These are phyloP conservation scores for Peziza echinospora DNA, from an alignment of 495 filamentous ascomycete species.

Conservation along the genomic window DNA sequence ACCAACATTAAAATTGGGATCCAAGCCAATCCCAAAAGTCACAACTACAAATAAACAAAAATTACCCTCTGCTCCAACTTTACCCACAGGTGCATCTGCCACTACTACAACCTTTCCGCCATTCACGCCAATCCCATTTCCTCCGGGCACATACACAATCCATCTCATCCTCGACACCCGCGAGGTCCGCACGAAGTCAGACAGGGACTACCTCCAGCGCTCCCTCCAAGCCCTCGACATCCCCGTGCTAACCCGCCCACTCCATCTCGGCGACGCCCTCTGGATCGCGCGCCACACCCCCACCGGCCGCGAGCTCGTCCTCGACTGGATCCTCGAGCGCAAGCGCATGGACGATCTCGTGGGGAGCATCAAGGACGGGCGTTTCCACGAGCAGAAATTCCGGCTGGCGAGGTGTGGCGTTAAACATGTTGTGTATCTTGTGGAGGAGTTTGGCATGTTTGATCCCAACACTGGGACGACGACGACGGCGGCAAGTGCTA, in stretches of 20 bases:
- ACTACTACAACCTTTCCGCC: slow-evolving; percentile 22
- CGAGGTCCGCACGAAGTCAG: slow-evolving; percentile 48
- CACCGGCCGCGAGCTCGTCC: slow-evolving; percentile 53
- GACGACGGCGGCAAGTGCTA: slow-evolving; percentile 31
- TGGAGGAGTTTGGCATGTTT: slow-evolving; percentile 38
- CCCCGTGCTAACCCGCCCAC: slow-evolving; percentile 37
- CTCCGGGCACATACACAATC: slow-evolving; percentile 45
- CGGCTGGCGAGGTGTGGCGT: slow-evolving; percentile 49
- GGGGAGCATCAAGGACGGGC: slow-evolving; percentile 57
- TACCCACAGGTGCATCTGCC: background rate
- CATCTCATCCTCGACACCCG: slow-evolving; percentile 55
- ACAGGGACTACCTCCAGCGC: slow-evolving; percentile 57
- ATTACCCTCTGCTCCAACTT: background rate
- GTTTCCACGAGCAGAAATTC: slow-evolving; percentile 75
- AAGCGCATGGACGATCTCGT: slow-evolving; percentile 69
- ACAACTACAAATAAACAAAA: too few species aligned
- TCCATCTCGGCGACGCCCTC: slow-evolving; percentile 55
- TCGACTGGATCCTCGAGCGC: slow-evolving; percentile 67
- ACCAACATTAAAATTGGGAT: too few species aligned
- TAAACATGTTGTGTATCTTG: slow-evolving; percentile 57
- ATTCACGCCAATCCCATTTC: slow-evolving; percentile 38
- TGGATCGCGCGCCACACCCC: slow-evolving; percentile 51
- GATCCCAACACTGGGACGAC: slow-evolving; percentile 28
- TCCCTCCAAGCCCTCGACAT: slow-evolving; percentile 48
- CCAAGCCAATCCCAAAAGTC: too few species aligned